Conservation (phyloP, 2,329 filamentous ascomycete genomes). For the Delphinella strobiligena region DNA sequence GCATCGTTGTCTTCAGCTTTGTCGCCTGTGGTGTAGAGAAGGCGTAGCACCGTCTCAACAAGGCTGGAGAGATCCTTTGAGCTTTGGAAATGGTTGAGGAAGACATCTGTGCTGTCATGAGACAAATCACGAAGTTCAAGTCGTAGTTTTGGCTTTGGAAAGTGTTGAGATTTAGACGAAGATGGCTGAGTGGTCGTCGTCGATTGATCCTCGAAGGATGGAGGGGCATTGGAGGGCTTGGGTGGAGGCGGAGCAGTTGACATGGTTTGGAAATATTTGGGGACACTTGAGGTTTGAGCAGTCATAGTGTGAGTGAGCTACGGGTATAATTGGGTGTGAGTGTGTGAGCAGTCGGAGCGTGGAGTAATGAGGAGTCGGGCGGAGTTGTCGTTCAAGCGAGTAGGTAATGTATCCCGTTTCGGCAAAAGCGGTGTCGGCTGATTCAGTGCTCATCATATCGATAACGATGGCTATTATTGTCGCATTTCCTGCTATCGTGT, state of each 20-base stretch:
- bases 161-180: constrained; percentile 15
- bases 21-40: constrained; percentile 49
- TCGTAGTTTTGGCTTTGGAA: constrained; percentile 33
- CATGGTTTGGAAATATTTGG: constrained; percentile 12
- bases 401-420: too few species aligned
- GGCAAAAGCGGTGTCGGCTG: too few species aligned
- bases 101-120: constrained; percentile 49
- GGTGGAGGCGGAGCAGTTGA: constrained; percentile 10
- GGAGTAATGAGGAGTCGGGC: too few species aligned
- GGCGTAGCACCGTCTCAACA: constrained; percentile 54
- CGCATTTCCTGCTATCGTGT: too few species aligned
- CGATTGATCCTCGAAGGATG: constrained; percentile 1
- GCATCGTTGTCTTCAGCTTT: constrained; percentile 9
- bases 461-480: too few species aligned
- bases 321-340: too few species aligned
- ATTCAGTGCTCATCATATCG: too few species aligned
- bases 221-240: constrained; percentile 8
- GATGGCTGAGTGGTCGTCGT: not conserved
- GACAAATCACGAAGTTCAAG: constrained; percentile 38
- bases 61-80: constrained; percentile 49
- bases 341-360: too few species aligned
- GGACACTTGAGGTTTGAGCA: constrained; percentile 1
- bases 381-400: too few species aligned
- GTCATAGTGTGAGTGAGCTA: too few species aligned
- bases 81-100: constrained; percentile 55